Conservation (phyloP, 768 basidiomycete species). For the Boletus rex-veris region DNA sequence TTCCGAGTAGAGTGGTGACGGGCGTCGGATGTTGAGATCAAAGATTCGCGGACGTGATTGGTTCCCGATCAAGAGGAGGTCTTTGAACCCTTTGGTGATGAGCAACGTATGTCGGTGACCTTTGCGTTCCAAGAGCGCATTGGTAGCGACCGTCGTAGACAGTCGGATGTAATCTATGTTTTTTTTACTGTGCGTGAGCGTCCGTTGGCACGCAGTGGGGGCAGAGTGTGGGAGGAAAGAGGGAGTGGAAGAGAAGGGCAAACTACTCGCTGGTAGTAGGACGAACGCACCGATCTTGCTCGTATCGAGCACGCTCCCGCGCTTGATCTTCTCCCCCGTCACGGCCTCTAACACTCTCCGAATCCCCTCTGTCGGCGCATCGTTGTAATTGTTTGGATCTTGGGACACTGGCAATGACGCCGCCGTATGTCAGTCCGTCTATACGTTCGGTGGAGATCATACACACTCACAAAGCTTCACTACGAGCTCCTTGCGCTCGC, state of each 20-base stretch:
- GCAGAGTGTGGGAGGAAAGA: no score
- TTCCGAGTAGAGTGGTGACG: constrained; percentile 69
- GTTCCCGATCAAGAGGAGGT: constrained; percentile 90
- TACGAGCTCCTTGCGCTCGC: constrained; percentile 72
- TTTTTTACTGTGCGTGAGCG: background rate
- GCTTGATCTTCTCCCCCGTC: constrained; percentile 62
- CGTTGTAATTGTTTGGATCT: constrained; percentile 81
- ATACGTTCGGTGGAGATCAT: background rate
- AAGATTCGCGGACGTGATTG: constrained; percentile 95
- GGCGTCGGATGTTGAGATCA: constrained; percentile 84
- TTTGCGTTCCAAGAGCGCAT: constrained; percentile 91
- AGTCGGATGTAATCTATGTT: constrained; percentile 79
- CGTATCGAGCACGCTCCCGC: constrained; percentile 65
- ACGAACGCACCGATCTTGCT: constrained; percentile 66
- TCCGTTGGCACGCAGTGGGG: no score
- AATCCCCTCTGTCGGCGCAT: constrained; percentile 95
- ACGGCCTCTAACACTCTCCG: constrained; percentile 79
- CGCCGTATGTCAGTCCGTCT: background rate
- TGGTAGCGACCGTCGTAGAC: constrained; percentile 94
- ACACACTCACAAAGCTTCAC: constrained; percentile 73
- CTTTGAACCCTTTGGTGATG: constrained; percentile 89
- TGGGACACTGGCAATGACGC: constrained; percentile 64
- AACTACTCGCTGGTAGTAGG: background rate
- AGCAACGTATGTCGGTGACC: constrained; percentile 88
- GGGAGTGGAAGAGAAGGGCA: background rate